Conservation (phyloP, 1,284 basidiomycete genomes). For the Cystobasidiaceae sp. region DNA sequence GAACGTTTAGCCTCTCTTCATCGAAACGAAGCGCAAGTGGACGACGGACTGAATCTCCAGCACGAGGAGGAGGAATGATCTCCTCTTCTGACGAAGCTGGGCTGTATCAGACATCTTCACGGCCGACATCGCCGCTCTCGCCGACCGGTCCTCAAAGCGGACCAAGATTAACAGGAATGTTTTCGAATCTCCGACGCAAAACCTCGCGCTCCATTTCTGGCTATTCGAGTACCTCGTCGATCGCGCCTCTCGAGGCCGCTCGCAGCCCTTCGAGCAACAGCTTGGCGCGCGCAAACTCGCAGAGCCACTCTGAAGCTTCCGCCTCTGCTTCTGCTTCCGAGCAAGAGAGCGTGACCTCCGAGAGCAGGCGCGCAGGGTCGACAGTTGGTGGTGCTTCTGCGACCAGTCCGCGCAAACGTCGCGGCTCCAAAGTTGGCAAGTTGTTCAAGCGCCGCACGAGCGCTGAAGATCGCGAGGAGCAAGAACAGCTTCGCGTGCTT, state of each 20-base stretch:
- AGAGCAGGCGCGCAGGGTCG: not conserved
- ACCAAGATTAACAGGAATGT: not conserved
- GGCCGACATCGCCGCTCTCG: not conserved
- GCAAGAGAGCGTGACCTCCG: not conserved
- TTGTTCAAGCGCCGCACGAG: not conserved
- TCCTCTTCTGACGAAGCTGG: too few species aligned
- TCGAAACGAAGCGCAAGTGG: not conserved
- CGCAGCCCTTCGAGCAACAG: too few species aligned
- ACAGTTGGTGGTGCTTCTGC: not conserved
- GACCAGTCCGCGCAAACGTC: not conserved
- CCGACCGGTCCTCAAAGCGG: not conserved
- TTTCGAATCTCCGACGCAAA: not conserved
- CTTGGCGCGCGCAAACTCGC: not conserved
- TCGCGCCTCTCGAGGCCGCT: too few species aligned
- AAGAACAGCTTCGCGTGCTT: conserved; percentile 14
- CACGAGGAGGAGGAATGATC: too few species aligned
- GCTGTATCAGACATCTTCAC: too few species aligned
- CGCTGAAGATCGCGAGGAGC: conserved; percentile 8
- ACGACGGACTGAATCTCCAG: too few species aligned
- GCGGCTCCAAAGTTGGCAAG: not conserved
- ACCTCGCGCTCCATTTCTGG: not conserved
- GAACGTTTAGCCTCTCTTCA: conserved; percentile 1
- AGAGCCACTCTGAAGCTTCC: not conserved
- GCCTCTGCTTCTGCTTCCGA: conserved; percentile 4
- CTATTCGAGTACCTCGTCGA: too few species aligned